Conservation (phyloP, 2,329 filamentous ascomycete genomes). For the Alternaria tenuissima region DNA sequence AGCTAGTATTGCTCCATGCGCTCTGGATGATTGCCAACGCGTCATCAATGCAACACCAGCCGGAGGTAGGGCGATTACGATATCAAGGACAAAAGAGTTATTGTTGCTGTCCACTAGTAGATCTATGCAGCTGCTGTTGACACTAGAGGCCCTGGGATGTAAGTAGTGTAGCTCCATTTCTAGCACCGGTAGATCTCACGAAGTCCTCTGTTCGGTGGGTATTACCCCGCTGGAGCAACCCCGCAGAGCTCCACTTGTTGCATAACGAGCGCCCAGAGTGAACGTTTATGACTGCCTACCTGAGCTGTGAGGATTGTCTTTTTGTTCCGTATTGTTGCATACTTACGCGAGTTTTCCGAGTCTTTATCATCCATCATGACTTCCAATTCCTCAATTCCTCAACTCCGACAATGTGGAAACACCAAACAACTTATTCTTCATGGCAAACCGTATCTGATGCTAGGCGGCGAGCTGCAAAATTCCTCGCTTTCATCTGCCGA, state of each 20-base stretch:
- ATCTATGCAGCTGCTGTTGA: not conserved
- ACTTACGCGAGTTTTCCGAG: not conserved
- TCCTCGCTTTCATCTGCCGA: constrained; percentile 56
- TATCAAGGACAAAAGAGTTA: too few species aligned
- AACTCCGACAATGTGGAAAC: constrained; percentile 31
- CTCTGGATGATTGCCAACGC: not conserved
- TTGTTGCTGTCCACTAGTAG: too few species aligned
- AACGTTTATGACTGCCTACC: not conserved
- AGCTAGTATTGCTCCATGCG: not conserved
- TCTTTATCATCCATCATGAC: constrained; percentile 7
- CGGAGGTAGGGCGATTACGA: not conserved
- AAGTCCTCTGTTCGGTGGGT: not conserved
- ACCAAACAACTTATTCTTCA: constrained; percentile 53
- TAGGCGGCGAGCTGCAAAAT: constrained; percentile 59
- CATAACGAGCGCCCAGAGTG: not conserved
- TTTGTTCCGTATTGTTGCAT: not conserved
- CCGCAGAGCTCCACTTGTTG: not conserved
- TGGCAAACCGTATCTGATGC: constrained; percentile 56
- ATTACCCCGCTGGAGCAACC: constrained; percentile 10
- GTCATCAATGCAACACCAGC: not conserved
- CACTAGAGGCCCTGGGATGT: not conserved
- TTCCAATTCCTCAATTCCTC: constrained; percentile 23
- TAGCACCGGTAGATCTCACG: constrained; percentile 15
- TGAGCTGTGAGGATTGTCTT: not conserved
- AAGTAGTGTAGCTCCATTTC: constrained; percentile 1